Base-by-base conservation (phyloP, 306 rosid species). In the Cucurbita argyrosperma region DNA sequence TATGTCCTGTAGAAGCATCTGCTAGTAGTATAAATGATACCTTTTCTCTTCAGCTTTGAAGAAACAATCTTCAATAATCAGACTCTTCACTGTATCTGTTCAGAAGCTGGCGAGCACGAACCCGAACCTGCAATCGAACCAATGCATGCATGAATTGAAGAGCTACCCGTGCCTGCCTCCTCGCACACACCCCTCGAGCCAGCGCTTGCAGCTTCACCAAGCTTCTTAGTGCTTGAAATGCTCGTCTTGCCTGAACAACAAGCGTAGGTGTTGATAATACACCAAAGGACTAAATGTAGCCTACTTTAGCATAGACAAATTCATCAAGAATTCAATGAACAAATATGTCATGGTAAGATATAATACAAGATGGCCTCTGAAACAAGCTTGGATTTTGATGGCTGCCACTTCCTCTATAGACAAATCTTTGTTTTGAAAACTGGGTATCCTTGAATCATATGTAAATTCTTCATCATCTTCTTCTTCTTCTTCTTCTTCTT, bases 131-230 rank as follows among this genome's bases (percentile, higher is more conserved):
- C 75, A 94, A 81, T 5, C 83, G 83, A 4, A 87, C 90, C 11
- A 94, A 81, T 0, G 89, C 85, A 2, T 84, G 89, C 96, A 94
- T 89, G 84, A 92, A 94, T 9, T 85, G 87, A 79, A 89, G 80
- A 2, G 97, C 97, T 10, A 89, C 54, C 9, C 92, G 87, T 0
- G 97, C 81, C 47, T 90, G 97, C 49, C 77, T 87, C 84, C 95
- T 85, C 58, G 76, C 90, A 0, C 55, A 58, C 67, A 63, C 91
- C 46, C 98, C 97, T 0, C 97, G 87, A 74, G 74, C 90, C 90
- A 90, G 67, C 16, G 98, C 97, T 79, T 93, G 98, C 72, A 90
- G 77, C 84, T 87, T 93, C 84, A 90, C 98, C 43, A 94, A 77
- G 78, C 97, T 83, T 81, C 49, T 87, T 18, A 89, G 88, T 0